Percentiles rank a stretch among this genome's conserved stretches.
Conservation (phyloP, 257 asterid genomes). For the Fraxinus anomala region DNA sequence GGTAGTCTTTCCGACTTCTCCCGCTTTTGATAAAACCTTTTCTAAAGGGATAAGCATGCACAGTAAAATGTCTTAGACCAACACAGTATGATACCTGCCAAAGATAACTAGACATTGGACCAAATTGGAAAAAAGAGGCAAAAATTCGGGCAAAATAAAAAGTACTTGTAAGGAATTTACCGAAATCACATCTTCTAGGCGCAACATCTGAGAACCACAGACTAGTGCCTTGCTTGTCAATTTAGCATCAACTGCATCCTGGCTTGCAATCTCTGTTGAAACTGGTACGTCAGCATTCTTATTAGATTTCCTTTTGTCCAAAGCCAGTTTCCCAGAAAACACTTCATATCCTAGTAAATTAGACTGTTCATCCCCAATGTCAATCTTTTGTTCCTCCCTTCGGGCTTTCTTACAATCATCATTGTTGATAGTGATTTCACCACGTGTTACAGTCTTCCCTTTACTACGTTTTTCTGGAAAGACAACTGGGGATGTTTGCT, state of each 20-base stretch:
- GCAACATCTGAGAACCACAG: slow-evolving; percentile 74
- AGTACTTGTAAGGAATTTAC: slow-evolving; percentile 42
- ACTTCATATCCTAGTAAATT: slow-evolving; percentile 88
- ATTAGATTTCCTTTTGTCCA: slow-evolving; percentile 53
- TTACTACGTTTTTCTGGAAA: slow-evolving; percentile 84
- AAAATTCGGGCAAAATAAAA: slow-evolving; percentile 21
- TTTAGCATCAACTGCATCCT: slow-evolving; percentile 74
- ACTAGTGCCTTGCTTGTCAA: slow-evolving; percentile 87
- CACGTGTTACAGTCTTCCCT: slow-evolving; percentile 53
- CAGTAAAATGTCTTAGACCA: slow-evolving; percentile 83
- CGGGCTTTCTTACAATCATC: slow-evolving; percentile 52
- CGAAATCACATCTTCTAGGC: slow-evolving; percentile 76
- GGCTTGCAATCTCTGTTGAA: slow-evolving; percentile 48
- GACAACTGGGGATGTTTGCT: slow-evolving; percentile 88
- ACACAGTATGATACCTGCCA: slow-evolving; percentile 86
- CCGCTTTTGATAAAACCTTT: slow-evolving; percentile 58
- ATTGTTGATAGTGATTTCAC: slow-evolving; percentile 42
- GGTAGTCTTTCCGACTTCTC: slow-evolving; percentile 76
- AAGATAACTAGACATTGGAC: slow-evolving; percentile 23
- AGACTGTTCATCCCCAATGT: slow-evolving; percentile 88
- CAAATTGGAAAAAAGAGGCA: slow-evolving; percentile 26
- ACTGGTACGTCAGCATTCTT: slow-evolving; percentile 54
- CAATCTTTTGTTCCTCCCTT: slow-evolving; percentile 73
- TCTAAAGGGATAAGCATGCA: slow-evolving; percentile 81
- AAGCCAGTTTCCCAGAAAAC: slow-evolving; percentile 69